These are phyloP conservation scores for Moesziomyces sp. DNA, from an alignment of 1,284 basidiomycete species.

Conservation along the genomic window DNA sequence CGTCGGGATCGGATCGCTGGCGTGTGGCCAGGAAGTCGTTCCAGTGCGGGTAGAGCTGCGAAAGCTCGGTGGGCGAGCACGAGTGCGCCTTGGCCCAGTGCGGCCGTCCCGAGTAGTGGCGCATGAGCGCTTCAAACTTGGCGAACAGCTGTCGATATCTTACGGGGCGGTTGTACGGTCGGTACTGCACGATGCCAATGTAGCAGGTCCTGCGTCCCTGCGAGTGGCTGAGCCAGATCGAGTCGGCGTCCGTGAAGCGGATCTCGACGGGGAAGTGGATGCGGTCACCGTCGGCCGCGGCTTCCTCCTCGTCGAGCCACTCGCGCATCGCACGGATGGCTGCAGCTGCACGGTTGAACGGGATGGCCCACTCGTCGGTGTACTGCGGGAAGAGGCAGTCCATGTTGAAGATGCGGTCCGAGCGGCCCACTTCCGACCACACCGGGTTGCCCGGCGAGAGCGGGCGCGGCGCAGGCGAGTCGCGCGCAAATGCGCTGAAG, in stretches of 20 bases:
- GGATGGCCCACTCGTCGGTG: constrained; percentile 84
- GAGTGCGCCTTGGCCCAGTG: constrained; percentile 97
- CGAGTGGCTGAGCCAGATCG: constrained; percentile 92
- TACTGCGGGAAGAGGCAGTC: constrained; percentile 67
- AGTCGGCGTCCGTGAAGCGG: constrained; percentile 86
- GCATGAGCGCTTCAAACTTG: constrained; percentile 81
- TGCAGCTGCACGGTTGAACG: constrained; percentile 72
- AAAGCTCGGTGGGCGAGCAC: constrained; percentile 77
- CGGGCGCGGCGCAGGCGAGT: constrained; percentile 35
- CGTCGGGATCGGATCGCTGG: constrained; percentile 80
- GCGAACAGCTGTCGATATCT: constrained; percentile 85
- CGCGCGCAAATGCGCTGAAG: constrained; percentile 29
- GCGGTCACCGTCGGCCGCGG: constrained; percentile 77
- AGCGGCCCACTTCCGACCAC: constrained; percentile 51
- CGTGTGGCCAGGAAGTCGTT: constrained; percentile 81
- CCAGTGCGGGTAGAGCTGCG: constrained; percentile 82
- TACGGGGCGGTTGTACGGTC: constrained; percentile 89
- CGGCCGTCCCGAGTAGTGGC: constrained; percentile 81
- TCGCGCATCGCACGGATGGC: constrained; percentile 80
- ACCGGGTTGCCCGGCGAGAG: constrained; percentile 32
- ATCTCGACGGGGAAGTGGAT: constrained; percentile 95
- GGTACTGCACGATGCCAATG: constrained; percentile 96
- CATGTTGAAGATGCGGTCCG: constrained; percentile 65
- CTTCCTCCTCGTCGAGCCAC: constrained; percentile 79
- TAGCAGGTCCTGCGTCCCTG: constrained; percentile 84